Percentiles rank a stretch among this genome's conserved stretches.
Evolutionary conservation across 2,329 filamentous ascomycete species (phyloP).

Genomic region (Penicillium oxalicum): DNA sequence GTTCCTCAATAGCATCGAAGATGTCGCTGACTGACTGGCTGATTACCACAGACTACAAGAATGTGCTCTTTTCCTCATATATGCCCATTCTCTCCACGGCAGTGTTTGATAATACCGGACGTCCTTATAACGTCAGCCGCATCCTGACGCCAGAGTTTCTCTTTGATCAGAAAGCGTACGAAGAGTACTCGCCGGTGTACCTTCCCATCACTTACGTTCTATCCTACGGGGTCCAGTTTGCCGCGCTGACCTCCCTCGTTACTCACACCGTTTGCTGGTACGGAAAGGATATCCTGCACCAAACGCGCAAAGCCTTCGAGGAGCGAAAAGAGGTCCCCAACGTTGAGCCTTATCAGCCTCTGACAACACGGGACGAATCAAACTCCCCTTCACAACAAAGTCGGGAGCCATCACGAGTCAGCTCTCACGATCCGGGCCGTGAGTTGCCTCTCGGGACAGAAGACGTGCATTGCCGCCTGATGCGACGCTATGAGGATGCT

Average conservation of each 20-base stretch:
- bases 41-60: conserved; percentile 56
- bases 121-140: conserved; percentile 72
- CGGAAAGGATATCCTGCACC: conserved; percentile 71
- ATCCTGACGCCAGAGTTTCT: conserved; percentile 72
- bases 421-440: conserved; percentile 20
- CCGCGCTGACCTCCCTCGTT: conserved; percentile 69
- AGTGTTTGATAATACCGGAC: conserved; percentile 79
- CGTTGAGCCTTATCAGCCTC: conserved; percentile 50
- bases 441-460: conserved; percentile 58
- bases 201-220: conserved; percentile 81
- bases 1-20: background rate
- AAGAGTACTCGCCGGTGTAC: conserved; percentile 76
- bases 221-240: conserved; percentile 82
- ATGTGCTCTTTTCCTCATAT: conserved; percentile 73
- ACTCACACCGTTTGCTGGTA: conserved; percentile 83
- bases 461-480: conserved; percentile 77
- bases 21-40: background rate
- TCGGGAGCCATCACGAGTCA: conserved; percentile 9
- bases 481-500: conserved; percentile 75
- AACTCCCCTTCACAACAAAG: conserved; percentile 3
- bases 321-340: conserved; percentile 51
- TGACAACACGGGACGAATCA: conserved; percentile 24
- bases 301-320: conserved; percentile 64
- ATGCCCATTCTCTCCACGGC: conserved; percentile 80
- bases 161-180: conserved; percentile 71